Evolutionary conservation across 768 basidiomycete species (phyloP), one percentile per base, ranked within the genome.

Genomic region (Collybiopsis confluens): DNA sequence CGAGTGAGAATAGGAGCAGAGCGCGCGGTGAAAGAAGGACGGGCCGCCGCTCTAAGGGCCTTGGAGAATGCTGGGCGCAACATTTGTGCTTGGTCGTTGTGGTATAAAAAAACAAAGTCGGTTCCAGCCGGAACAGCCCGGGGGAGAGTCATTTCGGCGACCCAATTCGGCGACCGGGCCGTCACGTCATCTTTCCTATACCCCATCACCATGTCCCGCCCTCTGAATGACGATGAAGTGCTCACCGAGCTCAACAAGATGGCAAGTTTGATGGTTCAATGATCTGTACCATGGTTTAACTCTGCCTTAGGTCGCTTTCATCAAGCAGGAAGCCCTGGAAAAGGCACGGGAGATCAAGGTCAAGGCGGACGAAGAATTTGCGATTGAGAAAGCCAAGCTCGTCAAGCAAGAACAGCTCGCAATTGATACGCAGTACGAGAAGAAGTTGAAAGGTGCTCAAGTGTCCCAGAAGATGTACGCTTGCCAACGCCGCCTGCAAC

Each of bases 211-310:
- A 74, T 90, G 58, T 80, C 85, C 43, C 78, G 91, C 59, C 80
- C 92, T 23, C 73, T 96, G 55, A 94, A 93, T 65, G 96, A 98
- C 61, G 92, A 94, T 61, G 96, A 98, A 71, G 95, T 98, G 18
- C 77, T 93, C 63, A 89, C 75, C 64, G 96, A 98, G 79, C 92
- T 98, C 91, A 95, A 92, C 76, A 98, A 98, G 84, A 98, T 98
- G 96, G 96, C 94, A 51, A 79, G 55, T 42, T n/a, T n/a, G n/a
- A n/a, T n/a, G n/a, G n/a, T n/a, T n/a, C n/a, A n/a, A n/a, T 10
- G 4, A 20, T n/a, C 44, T 45, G 24, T n/a, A 8, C 2, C 11
- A 48, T 24, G 44, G 33, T 35, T 58, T 38, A 40, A 36, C 55
- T 56, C 40, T 24, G 16, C 30, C 36, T 38, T 67, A 96, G 95